These are phyloP conservation scores for Passalora sequoiae DNA, from an alignment of 2,329 filamentous ascomycete species.

Conservation along the genomic window DNA sequence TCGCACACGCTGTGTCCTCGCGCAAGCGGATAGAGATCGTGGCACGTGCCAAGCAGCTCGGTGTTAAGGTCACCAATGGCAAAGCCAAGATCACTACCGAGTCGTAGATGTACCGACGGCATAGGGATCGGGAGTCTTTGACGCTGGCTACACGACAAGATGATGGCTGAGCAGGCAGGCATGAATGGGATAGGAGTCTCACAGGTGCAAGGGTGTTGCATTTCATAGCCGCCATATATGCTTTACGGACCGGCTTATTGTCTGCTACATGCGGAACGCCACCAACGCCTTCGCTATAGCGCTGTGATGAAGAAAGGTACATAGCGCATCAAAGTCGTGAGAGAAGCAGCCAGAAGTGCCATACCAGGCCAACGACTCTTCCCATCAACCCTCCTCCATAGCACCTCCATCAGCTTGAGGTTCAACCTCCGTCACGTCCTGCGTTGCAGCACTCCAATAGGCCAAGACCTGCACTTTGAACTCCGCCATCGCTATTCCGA, in stretches of 20 bases:
- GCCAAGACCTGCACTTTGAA: conserved; percentile 79
- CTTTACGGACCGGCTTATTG: conserved; percentile 13
- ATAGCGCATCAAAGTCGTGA: conserved; percentile 22
- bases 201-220: conserved; percentile 16
- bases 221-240: conserved; percentile 16
- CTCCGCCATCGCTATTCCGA: conserved; percentile 83
- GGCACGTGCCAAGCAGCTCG: conserved; percentile 92
- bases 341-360: conserved; percentile 13
- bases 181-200: conserved; percentile 19
- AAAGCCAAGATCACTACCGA: conserved; percentile 99
- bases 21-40: conserved; percentile 99
- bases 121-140: conserved; percentile 9
- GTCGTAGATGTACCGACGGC: conserved; percentile 45
- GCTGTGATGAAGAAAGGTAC: conserved; percentile 17
- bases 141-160: conserved; percentile 16
- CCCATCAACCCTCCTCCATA: conserved; percentile 31
- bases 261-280: conserved; percentile 23
- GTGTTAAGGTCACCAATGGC: conserved; percentile 99
- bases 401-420: conserved; percentile 16
- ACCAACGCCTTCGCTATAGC: conserved; percentile 31
- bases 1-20: conserved; percentile 95
- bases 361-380: no score
- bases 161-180: conserved; percentile 12
- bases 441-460: conserved; percentile 34
- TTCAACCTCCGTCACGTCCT: conserved; percentile 33